These are phyloP conservation scores for Erodium texanum DNA, from an alignment of 441 rosid genomes.

Conservation along the genomic window DNA sequence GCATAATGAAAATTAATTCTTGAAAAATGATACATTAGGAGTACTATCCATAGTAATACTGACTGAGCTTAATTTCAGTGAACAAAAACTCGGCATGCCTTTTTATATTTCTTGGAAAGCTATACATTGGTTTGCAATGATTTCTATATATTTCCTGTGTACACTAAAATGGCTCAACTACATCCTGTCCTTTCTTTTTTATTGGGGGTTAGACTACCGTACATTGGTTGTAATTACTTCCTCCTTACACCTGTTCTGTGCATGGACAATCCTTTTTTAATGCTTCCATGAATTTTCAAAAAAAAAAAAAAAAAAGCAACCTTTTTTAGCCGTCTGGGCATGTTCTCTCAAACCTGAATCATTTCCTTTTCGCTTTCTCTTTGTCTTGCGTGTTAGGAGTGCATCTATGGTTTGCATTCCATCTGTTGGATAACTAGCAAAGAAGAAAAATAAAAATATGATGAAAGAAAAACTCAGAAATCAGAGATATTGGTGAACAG, in stretches of 20 bases:
- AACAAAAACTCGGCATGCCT: too few species aligned
- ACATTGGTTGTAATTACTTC: too few species aligned
- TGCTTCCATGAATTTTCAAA: neutral
- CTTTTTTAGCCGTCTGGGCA: slow-evolving; percentile 36
- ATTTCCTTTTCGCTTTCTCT: slow-evolving; percentile 52
- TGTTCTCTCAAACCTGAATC: slow-evolving; percentile 28
- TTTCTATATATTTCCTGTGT: too few species aligned
- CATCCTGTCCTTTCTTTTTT: too few species aligned
- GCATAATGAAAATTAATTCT: too few species aligned
- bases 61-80: too few species aligned
- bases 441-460: slow-evolving; percentile 20
- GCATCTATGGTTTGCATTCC: slow-evolving; percentile 74
- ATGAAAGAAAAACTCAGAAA: slow-evolving; percentile 10
- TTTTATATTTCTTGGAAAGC: too few species aligned
- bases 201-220: too few species aligned
- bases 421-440: slow-evolving; percentile 74
- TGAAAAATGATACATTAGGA: too few species aligned
- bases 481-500: slow-evolving; percentile 11
- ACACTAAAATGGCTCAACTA: too few species aligned
- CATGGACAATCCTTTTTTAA: neutral
- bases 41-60: too few species aligned
- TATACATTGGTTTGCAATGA: too few species aligned
- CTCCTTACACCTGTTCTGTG: neutral
- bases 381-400: slow-evolving; percentile 65
- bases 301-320: slow-evolving; percentile 19